Conservation (phyloP, 2,329 filamentous ascomycete species). For the Fusarium sulawesiense region DNA sequence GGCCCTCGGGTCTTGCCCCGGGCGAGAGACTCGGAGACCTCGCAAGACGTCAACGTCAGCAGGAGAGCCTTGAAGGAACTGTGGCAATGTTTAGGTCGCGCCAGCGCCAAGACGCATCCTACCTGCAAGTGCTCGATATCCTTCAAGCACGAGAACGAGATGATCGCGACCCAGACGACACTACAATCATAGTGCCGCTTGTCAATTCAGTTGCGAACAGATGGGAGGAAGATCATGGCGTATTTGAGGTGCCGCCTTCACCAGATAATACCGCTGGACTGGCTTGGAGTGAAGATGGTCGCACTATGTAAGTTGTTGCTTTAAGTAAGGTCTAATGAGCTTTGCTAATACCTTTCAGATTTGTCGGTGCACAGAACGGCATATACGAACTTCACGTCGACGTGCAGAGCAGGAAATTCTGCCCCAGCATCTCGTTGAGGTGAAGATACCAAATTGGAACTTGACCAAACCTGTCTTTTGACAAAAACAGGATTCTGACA, state of each 20-base stretch:
- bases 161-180: conserved; percentile 52
- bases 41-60: conserved; percentile 43
- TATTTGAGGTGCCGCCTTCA: conserved; percentile 58
- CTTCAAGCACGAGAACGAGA: conserved; percentile 51
- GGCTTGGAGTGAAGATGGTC: conserved; percentile 71
- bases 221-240: conserved; percentile 57
- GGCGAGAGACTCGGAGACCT: background rate
- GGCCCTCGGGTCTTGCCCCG: background rate
- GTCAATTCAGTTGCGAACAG: conserved; percentile 53
- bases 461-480: conserved; percentile 7
- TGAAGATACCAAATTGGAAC: conserved; percentile 48
- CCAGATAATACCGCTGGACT: conserved; percentile 70
- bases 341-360: conserved; percentile 56
- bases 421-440: conserved; percentile 65
- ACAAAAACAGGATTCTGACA: conserved; percentile 16
- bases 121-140: conserved; percentile 54
- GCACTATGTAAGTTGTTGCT: conserved; percentile 63
- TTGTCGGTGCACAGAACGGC: conserved; percentile 75
- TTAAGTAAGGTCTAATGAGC: background rate
- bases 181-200: conserved; percentile 52
- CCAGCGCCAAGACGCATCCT: conserved; percentile 52
- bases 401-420: conserved; percentile 68
- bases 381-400: conserved; percentile 81
- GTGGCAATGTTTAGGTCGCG: conserved; percentile 52
- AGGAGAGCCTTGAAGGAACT: conserved; percentile 52